A percentile compares a stretch with the other conserved stretches of the same genome.
These are phyloP conservation scores for Melanomma pulvis-pyrius DNA, from an alignment of 495 filamentous ascomycete genomes.

Conservation along the genomic window DNA sequence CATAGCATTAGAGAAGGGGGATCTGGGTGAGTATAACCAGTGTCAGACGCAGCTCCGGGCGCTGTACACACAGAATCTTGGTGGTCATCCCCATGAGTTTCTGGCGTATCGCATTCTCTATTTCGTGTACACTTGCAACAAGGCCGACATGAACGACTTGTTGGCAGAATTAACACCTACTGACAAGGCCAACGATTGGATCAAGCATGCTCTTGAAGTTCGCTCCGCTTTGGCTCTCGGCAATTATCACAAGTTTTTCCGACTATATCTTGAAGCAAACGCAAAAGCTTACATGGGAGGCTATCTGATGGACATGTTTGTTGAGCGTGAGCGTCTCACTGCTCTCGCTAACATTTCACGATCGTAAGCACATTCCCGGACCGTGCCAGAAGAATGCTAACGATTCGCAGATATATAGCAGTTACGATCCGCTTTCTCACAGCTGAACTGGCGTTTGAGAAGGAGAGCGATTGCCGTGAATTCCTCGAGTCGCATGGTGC, in stretches of 20 bases:
- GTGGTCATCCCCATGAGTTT: constrained; percentile 92
- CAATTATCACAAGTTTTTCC: constrained; percentile 97
- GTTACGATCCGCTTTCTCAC: constrained; percentile 90
- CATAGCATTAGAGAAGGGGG: constrained; percentile 96
- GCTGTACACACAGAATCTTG: constrained; percentile 81
- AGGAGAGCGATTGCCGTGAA: constrained; percentile 83
- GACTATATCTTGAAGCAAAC: constrained; percentile 87
- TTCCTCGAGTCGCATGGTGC: constrained; percentile 82
- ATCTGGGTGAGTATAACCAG: constrained; percentile 99
- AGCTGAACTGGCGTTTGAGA: constrained; percentile 94
- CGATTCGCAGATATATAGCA: constrained; percentile 74
- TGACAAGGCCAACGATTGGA: constrained; percentile 82
- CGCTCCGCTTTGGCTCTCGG: constrained; percentile 88
- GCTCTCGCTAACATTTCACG: constrained; percentile 89
- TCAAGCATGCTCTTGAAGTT: constrained; percentile 90
- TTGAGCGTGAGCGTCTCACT: constrained; percentile 86
- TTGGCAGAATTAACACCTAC: constrained; percentile 95
- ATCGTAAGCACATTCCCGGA: constrained; percentile 71
- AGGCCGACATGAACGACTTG: constrained; percentile 95
- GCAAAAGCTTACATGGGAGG: constrained; percentile 78
- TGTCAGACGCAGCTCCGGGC: constrained; percentile 96
- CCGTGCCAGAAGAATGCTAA: constrained; percentile 44
- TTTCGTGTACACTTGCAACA: constrained; percentile 98
- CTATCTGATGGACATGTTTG: constrained; percentile 99
- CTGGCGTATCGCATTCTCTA: constrained; percentile 99